These are phyloP conservation scores for Aspergillus sp. DNA, from an alignment of 2,329 filamentous ascomycete genomes.

Conservation along the genomic window DNA sequence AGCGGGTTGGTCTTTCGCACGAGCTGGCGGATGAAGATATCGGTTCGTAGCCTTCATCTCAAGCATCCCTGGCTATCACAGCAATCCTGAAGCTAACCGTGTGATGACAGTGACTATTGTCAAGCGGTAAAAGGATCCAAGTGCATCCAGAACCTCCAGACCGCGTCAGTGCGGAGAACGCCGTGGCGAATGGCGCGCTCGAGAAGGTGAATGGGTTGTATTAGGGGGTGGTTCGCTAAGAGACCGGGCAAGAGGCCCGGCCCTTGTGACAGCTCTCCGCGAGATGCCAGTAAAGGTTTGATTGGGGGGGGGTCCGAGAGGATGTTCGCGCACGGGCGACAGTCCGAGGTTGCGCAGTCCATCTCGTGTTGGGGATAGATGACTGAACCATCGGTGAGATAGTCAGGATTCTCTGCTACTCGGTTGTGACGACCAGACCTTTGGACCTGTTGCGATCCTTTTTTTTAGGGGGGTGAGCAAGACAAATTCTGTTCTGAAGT, in stretches of 20 bases:
- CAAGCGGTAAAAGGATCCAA: slow-evolving; percentile 57
- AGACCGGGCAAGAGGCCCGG: slow-evolving; percentile 23
- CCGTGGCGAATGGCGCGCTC: slow-evolving; percentile 27
- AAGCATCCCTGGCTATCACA: not conserved
- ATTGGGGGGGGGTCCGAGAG: slow-evolving; percentile 17
- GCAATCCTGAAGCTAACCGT: slow-evolving; percentile 22
- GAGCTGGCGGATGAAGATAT: slow-evolving; percentile 97
- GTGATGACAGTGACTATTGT: slow-evolving; percentile 59
- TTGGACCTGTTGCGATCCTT: slow-evolving; percentile 5
- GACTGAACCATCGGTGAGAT: slow-evolving; percentile 15
- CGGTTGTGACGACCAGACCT: slow-evolving; percentile 15
- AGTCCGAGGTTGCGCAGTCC: slow-evolving; percentile 19
- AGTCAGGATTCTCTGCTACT: slow-evolving; percentile 13
- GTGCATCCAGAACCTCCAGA: slow-evolving; percentile 16
- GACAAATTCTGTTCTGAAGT: slow-evolving; percentile 3
- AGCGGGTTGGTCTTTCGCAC: slow-evolving; percentile 86
- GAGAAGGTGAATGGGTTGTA: slow-evolving; percentile 17
- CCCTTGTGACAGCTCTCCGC: slow-evolving; percentile 28
- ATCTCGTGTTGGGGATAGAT: slow-evolving; percentile 15
- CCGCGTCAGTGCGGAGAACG: slow-evolving; percentile 26
- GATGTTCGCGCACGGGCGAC: slow-evolving; percentile 22
- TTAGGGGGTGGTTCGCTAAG: slow-evolving; percentile 20
- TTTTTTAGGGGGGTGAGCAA: slow-evolving; percentile 1
- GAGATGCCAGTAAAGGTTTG: slow-evolving; percentile 24
- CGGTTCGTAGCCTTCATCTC: slow-evolving; percentile 57